Base-by-base conservation (phyloP, 352 stramenopile genomes). In the Phytophthora boehmeriae region DNA sequence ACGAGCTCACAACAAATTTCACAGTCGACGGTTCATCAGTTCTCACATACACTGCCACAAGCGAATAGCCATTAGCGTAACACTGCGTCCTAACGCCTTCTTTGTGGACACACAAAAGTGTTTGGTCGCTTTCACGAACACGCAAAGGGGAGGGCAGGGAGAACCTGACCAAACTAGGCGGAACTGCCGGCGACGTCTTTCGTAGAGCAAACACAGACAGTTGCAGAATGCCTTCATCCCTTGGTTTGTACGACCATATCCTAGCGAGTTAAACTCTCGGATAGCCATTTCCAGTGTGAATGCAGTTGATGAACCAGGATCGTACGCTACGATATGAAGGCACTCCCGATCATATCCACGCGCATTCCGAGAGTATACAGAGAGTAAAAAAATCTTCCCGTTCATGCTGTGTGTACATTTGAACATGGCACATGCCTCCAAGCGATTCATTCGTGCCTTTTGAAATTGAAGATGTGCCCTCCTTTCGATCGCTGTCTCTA, bases 151-250 rank as follows among this genome's bases (percentile, higher is more conserved):
- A 34, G 81, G 77, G 54, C 78, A 89, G 4, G 70, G 66, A 1
- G 71, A 38, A n/a, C 81, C 81, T 0, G 74, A 84, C 81, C 81
- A 90, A 23, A 88, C 58, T 3, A 90, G 61, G 6, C 79, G 75
- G 20, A 83, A 83, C 35, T 78, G 66, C 1, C 77, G 68, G 22
- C 65, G 67, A 5, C 81, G 63, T 23, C 76, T 78, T 35, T 89
- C 78, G 39, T 89, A 90, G 10, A 87, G 48, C 11, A 89, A 23
- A 14, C 75, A 88, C 2, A 90, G 54, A 75, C 75, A 89, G 32
- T 83, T 80, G 63, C 78, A 89, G 48, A 88, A 90, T 10, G 59
- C 51, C 0, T 41, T 45, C 2, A 89, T 35, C 0, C 78, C 81
- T 4, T 77, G 63, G 0, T 45, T 59, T 4, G 78, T 81, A 6